Percentiles rank a stretch among this genome's conserved stretches.
These are phyloP conservation scores for Metahyphopichia silvanorum DNA, from an alignment of 805 yeast species.

Conservation along the genomic window DNA sequence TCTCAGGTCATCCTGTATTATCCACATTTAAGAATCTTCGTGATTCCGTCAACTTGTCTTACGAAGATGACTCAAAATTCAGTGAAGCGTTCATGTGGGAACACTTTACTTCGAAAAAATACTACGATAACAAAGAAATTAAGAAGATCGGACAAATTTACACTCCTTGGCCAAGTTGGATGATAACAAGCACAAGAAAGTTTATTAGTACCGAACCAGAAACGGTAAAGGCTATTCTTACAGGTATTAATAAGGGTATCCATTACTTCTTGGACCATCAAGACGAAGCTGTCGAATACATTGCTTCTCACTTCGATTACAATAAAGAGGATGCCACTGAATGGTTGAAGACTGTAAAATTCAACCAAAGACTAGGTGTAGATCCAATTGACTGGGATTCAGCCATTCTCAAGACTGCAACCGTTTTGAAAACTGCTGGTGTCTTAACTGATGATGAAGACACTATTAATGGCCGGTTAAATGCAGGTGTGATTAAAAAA, in stretches of 20 bases:
- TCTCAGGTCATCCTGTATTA: conserved; percentile 51
- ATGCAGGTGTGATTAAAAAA: conserved; percentile 12
- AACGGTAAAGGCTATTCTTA: conserved; percentile 37
- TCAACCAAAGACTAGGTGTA: conserved; percentile 42
- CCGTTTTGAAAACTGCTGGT: conserved; percentile 60
- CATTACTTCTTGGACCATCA: conserved; percentile 55
- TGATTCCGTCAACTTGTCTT: conserved; percentile 65
- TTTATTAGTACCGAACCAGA: conserved; percentile 24
- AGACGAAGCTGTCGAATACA: conserved; percentile 65
- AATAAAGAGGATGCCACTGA: conserved; percentile 70
- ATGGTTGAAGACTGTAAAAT: conserved; percentile 79
- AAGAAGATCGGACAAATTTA: conserved; percentile 82
- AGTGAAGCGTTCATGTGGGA: conserved; percentile 97
- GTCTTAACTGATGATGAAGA: conserved; percentile 40
- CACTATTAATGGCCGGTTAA: conserved; percentile 23
- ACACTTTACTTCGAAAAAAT: conserved; percentile 81
- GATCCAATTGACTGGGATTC: conserved; percentile 44
- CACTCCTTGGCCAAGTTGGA: conserved; percentile 98
- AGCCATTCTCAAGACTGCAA: conserved; percentile 53
- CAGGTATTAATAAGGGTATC: conserved; percentile 65
- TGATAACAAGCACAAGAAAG: conserved; percentile 53
- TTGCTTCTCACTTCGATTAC: conserved; percentile 69
- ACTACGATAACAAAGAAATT: conserved; percentile 77
- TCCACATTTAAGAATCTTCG: conserved; percentile 73
- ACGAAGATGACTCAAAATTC: conserved; percentile 32